Percentiles rank a stretch among this genome's conserved stretches.
These are phyloP conservation scores for Ustilago crameri DNA, from an alignment of 1,284 basidiomycete genomes.

Conservation along the genomic window DNA sequence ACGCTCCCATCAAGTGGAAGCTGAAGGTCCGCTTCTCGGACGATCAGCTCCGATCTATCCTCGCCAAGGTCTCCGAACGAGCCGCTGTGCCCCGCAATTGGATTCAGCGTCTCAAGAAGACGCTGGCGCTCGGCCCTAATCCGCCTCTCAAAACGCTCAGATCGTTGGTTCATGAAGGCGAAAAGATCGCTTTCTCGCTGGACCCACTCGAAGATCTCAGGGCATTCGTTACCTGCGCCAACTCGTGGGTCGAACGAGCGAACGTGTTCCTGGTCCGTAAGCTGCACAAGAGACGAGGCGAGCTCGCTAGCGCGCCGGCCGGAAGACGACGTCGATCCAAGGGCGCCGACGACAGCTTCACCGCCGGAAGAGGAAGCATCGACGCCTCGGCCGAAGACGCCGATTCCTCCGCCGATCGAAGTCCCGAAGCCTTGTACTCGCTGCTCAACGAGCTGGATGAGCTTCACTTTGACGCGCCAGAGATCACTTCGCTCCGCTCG, in stretches of 20 bases:
- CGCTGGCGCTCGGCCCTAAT: constrained; percentile 73
- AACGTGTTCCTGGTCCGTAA: constrained; percentile 70
- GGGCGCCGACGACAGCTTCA: constrained; percentile 29
- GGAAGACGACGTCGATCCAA: constrained; percentile 73
- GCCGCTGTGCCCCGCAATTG: constrained; percentile 81
- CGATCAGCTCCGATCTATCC: constrained; percentile 73
- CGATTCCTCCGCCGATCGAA: constrained; percentile 34
- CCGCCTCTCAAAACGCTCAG: constrained; percentile 81
- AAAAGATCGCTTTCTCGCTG: constrained; percentile 81
- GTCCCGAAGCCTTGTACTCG: constrained; percentile 59
- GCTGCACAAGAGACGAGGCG: constrained; percentile 65
- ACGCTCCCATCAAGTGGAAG: constrained; percentile 73
- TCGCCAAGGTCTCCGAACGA: constrained; percentile 71
- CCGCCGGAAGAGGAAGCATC: constrained; percentile 14
- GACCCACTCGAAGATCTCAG: constrained; percentile 79
- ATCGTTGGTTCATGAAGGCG: constrained; percentile 83
- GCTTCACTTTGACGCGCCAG: constrained; percentile 82
- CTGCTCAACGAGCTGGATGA: constrained; percentile 78
- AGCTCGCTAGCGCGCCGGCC: constrained; percentile 72
- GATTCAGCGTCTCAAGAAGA: constrained; percentile 77
- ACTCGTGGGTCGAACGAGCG: constrained; percentile 82
- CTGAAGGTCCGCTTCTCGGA: constrained; percentile 86
- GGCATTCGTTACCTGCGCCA: constrained; percentile 81
- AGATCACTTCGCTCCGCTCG: constrained; percentile 74
- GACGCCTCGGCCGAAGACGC: constrained; percentile 31